Evolutionary conservation across 495 filamentous ascomycete genomes (phyloP).

Genomic region (Penicilliopsis zonata): DNA sequence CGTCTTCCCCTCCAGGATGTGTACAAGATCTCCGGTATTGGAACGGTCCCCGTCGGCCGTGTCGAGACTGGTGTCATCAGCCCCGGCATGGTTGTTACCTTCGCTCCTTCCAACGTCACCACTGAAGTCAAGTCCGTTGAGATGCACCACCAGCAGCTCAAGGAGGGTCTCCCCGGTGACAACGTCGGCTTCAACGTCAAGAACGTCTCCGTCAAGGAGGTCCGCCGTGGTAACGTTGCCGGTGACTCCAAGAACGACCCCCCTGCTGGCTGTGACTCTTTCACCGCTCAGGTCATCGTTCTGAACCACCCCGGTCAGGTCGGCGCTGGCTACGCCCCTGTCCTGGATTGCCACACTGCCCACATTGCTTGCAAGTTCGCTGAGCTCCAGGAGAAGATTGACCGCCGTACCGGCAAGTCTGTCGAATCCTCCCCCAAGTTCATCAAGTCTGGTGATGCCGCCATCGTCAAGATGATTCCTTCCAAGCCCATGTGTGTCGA

Average conservation of each 20-base stretch:
- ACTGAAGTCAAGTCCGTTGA: constrained; percentile 99
- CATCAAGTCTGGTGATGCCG: constrained; percentile 99
- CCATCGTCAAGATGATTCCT: constrained; percentile 99
- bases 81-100: constrained; percentile 86
- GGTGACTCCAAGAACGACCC: constrained; percentile 99
- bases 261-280: constrained; percentile 73
- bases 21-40: constrained; percentile 99
- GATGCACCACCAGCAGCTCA: constrained; percentile 99
- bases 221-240: constrained; percentile 99
- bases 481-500: constrained; percentile 99
- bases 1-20: constrained; percentile 99
- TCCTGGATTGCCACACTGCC: constrained; percentile 98
- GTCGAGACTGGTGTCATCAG: constrained; percentile 98
- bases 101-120: constrained; percentile 93
- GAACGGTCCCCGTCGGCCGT: constrained; percentile 98
- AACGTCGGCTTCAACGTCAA: constrained; percentile 99
- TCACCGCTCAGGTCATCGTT: constrained; percentile 99
- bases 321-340: constrained; percentile 95
- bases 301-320: constrained; percentile 99
- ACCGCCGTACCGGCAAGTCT: constrained; percentile 98
- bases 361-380: constrained; percentile 99
- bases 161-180: constrained; percentile 93
- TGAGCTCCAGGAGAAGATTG: constrained; percentile 98
- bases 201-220: constrained; percentile 99
- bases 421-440: constrained; percentile 88